Conservation (phyloP, 805 yeast genomes). For the Yamadazyma takamatsuzukensis region DNA sequence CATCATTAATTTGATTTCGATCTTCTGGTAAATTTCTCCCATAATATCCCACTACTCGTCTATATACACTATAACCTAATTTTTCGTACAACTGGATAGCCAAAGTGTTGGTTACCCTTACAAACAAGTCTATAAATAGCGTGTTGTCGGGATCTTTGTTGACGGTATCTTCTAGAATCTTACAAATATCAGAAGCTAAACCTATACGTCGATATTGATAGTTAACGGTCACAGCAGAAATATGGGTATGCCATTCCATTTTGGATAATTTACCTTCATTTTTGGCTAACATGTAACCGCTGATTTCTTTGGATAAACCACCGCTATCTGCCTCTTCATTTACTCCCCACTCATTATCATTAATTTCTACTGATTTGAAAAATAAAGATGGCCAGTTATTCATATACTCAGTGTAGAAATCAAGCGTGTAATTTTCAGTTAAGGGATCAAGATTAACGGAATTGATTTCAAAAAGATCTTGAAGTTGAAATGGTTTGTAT, state of each 20-base stretch:
- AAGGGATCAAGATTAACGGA: constrained; percentile 80
- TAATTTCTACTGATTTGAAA: constrained; percentile 62
- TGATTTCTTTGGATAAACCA: constrained; percentile 18
- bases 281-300: constrained; percentile 94
- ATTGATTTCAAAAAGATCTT: constrained; percentile 72
- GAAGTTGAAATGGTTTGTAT: constrained; percentile 79
- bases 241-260: constrained; percentile 93
- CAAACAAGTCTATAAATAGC: constrained; percentile 87
- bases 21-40: constrained; percentile 50
- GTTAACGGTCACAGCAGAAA: constrained; percentile 90
- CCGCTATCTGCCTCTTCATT: not conserved
- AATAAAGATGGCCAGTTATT: constrained; percentile 85
- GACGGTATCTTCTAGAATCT: constrained; percentile 67
- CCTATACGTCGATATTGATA: constrained; percentile 82
- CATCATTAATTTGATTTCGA: constrained; percentile 53
- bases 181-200: constrained; percentile 75
- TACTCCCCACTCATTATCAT: constrained; percentile 15
- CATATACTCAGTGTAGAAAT: constrained; percentile 80
- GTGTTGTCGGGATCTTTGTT: constrained; percentile 71
- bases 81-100: constrained; percentile 84
- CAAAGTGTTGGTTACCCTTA: constrained; percentile 74
- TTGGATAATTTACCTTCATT: constrained; percentile 71
- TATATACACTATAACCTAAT: constrained; percentile 76
- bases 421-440: constrained; percentile 86
- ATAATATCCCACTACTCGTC: constrained; percentile 89